Evolutionary conservation across 495 filamentous ascomycete genomes (phyloP), one percentile per base, ranked within the genome.

Genomic region (Xylaria scruposa): DNA sequence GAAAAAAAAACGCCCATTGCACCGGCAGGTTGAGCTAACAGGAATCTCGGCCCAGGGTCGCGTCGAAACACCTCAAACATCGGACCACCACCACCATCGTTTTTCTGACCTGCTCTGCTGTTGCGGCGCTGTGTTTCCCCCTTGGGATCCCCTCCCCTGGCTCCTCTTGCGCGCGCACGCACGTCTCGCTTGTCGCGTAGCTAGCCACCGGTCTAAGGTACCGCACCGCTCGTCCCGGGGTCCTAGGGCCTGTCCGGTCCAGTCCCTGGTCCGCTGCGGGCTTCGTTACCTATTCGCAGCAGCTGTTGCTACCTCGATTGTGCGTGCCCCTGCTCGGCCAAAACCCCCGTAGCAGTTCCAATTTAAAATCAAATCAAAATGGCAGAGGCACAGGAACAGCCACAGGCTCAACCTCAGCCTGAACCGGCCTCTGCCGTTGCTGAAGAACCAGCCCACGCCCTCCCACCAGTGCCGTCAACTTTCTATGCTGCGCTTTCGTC

Each of bases 321-420:
- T 75, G 76, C 74, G 29, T 75, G 72, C 77, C 77, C 77, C 77
- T 79, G 77, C 73, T 79, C 76, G 76, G 74, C 74, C 75, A 72
- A 72, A 31, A 72, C 77, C 77, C 77, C 77, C 75, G 75, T 74
- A 78, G 75, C 73, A 76, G 75, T 74, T 79, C 75, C 72, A 79
- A 79, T 77, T 79, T 77, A 79, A 79, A 79, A 75, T 79, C 77
- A 79, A 79, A 79, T 78, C 75, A 79, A 71, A 78, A 79, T 78
- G 77, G 77, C 77, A 79, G 77, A 79, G 73, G 76, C 74, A 76
- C 77, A 78, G 76, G 72, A 79, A 71, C 77, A 78, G 76, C 77
- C 77, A 78, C 77, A 78, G 77, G 77, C 74, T 79, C 77, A 79
- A 79, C 77, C 77, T 79, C 77, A 77, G 77, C 77, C 77, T 79